Base-by-base conservation (phyloP, 805 yeast genomes). In the Yamadazyma philogaea region DNA sequence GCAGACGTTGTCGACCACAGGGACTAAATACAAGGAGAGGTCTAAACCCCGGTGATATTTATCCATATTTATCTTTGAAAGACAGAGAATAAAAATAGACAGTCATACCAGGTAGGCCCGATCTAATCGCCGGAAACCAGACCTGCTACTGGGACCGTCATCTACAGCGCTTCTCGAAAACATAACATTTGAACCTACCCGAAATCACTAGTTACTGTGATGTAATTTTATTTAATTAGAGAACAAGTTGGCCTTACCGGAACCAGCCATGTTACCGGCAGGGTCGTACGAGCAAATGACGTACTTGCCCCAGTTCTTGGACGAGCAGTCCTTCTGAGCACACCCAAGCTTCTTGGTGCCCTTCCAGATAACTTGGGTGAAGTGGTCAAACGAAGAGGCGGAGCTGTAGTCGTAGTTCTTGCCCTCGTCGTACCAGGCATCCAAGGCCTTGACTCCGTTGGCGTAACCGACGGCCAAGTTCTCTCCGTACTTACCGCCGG, bases 291-390 rank as follows among this genome's bases (percentile, higher is more conserved):
- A 79, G 63, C 96, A 88, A 48, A 85, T 77, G 43, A 84, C 70
- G 65, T 86, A 87, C 51, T 70, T 65, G 41, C 80, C 79, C 56
- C 68, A 66, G 56, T 56, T 57, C 36, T 54, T 47, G n/a, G 63
- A 45, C 18, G 60, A 48, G 66, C 96, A 85, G 50, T 72, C 59
- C 56, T 78, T 81, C 61, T 70, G 66, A 40, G 84, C 93, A 67
- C 96, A 87, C 15, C 95, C 96, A 12, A 87, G 43, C 49, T 70
- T 60, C 7, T 79, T 70, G 22, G 87, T 68, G 20, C 66, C 60
- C 49, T 71, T 74, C 96, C 96, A 87, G 24, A 87, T 78, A 35
- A 87, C 67, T 60, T 85, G 93, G 16, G 95, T 84, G 65, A 85
- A 87, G 63, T 87, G 96, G 51, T 68, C 63, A 43, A 64, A 70